A percentile compares a stretch with the other conserved stretches of the same genome.
phyloP scores from a whole-genome alignment of 306 rosid genomes.

The Quercus mongolica region DNA sequence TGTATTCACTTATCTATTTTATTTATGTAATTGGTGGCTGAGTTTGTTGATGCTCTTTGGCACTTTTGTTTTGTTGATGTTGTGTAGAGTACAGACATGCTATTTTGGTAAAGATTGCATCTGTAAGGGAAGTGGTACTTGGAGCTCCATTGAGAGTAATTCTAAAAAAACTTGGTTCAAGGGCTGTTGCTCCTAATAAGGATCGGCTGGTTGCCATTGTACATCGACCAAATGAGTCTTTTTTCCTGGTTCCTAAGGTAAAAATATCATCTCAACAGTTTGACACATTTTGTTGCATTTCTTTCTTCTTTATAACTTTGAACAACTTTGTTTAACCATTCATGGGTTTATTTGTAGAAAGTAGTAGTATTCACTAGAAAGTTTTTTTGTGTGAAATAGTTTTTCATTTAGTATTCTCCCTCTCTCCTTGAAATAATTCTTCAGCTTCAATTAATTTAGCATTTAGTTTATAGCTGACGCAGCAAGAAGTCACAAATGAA shows the following conservation, averaged over 20 bases:
- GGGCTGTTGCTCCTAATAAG: slow-evolving; percentile 46
- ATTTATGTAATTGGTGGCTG: neutral
- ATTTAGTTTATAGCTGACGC: neutral
- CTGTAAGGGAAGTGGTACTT: slow-evolving; percentile 88
- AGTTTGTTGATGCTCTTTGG: slow-evolving; percentile 19
- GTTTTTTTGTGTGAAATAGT: neutral
- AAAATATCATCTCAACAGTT: slow-evolving; percentile 11
- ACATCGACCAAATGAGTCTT: slow-evolving; percentile 87
- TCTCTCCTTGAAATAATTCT: neutral
- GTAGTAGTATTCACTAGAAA: neutral
- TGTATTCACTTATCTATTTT: neutral
- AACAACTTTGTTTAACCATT: neutral
- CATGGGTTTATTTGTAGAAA: neutral
- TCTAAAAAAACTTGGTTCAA: slow-evolving; percentile 63
- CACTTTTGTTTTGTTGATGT: slow-evolving; percentile 24
- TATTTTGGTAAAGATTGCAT: slow-evolving; percentile 80
- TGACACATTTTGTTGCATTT: neutral
- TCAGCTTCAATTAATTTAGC: neutral
- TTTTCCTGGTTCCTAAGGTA: slow-evolving; percentile 82
- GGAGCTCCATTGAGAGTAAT: slow-evolving; percentile 88
- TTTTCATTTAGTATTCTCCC: neutral
- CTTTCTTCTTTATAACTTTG: slow-evolving; percentile 1
- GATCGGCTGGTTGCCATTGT: slow-evolving; percentile 73
- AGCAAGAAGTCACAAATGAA: neutral
- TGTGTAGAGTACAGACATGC: slow-evolving; percentile 69